Evolutionary conservation across 2,329 filamentous ascomycete genomes (phyloP).

Genomic region (Monilinia fructigena): DNA sequence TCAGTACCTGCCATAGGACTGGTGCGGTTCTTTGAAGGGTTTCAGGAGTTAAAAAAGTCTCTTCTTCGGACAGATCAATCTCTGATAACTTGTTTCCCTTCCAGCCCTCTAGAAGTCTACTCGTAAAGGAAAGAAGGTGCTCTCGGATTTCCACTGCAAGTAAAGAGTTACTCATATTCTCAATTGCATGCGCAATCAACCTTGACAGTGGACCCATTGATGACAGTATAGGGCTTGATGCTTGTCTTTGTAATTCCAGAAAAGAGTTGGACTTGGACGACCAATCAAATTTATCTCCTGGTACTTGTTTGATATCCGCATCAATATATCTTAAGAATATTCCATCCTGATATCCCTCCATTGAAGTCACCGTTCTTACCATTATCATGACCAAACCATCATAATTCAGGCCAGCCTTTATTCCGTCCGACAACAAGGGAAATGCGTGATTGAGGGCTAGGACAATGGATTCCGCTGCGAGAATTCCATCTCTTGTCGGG

Average conservation of each 20-base stretch:
- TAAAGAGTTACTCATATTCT: constrained; percentile 51
- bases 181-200: constrained; percentile 60
- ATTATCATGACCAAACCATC: constrained; percentile 58
- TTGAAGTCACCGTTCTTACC: constrained; percentile 56
- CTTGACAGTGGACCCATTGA: constrained; percentile 62
- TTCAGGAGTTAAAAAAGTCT: constrained; percentile 54
- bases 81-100: constrained; percentile 66
- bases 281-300: constrained; percentile 58
- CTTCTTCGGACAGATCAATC: constrained; percentile 61
- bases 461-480: constrained; percentile 52
- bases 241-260: constrained; percentile 53
- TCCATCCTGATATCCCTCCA: constrained; percentile 61
- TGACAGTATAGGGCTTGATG: constrained; percentile 56
- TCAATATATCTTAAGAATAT: constrained; percentile 65
- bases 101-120: constrained; percentile 60
- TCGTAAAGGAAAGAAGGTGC: constrained; percentile 50
- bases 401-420: constrained; percentile 55
- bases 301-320: constrained; percentile 54
- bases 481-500: constrained; percentile 47
- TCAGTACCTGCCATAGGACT: constrained; percentile 62
- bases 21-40: constrained; percentile 59
- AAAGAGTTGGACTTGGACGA: constrained; percentile 56
- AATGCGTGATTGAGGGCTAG: constrained; percentile 65
- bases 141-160: constrained; percentile 48
- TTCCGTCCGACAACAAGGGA: constrained; percentile 53